These are phyloP conservation scores for Sporopachydermia lactativora DNA, from an alignment of 805 yeast genomes.

Conservation along the genomic window DNA sequence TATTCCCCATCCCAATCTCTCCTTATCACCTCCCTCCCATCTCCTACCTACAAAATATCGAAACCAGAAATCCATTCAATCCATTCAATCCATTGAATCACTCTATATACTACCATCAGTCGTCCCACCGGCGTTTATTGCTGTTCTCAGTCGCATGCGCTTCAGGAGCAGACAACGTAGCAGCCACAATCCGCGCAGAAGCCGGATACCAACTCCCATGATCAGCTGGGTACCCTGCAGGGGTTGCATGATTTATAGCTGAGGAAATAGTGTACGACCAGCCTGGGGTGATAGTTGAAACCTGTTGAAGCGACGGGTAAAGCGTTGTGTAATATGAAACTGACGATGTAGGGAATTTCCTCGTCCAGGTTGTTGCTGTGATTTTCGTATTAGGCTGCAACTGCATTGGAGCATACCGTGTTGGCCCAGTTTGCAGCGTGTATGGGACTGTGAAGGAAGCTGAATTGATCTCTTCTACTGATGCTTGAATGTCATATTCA, in stretches of 20 bases:
- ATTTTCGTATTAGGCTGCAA: conserved; percentile 63
- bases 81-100: too few species aligned
- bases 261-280: conserved; percentile 64
- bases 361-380: conserved; percentile 53
- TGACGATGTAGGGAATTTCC: conserved; percentile 53
- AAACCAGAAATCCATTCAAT: too few species aligned
- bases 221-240: conserved; percentile 52
- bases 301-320: conserved; percentile 26
- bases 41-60: too few species aligned
- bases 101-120: not conserved
- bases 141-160: not conserved
- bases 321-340: conserved; percentile 44
- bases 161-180: not conserved
- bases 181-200: conserved; percentile 26
- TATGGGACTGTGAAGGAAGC: conserved; percentile 57
- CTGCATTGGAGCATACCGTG: conserved; percentile 90
- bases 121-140: not conserved
- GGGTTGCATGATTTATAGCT: conserved; percentile 53
- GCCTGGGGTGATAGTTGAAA: conserved; percentile 71
- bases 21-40: too few species aligned
- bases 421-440: conserved; percentile 60
- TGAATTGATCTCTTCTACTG: conserved; percentile 24
- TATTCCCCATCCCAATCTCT: too few species aligned
- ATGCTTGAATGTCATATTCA: conserved; percentile 22
- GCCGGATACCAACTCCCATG: conserved; percentile 54